Evolutionary conservation across 495 filamentous ascomycete species (phyloP).

Genomic region (Viridothelium virens): DNA sequence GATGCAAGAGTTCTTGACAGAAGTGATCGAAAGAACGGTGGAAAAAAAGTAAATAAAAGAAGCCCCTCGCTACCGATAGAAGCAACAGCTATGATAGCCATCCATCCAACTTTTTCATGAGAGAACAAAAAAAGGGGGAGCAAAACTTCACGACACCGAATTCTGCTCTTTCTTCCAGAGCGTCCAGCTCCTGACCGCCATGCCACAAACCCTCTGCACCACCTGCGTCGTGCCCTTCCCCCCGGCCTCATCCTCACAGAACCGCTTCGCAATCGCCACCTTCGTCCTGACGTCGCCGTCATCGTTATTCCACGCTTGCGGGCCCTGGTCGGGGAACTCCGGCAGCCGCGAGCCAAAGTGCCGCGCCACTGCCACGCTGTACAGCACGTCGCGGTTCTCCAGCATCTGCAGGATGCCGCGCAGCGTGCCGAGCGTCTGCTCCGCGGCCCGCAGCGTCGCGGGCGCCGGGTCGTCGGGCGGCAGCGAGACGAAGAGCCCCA

Average conservation of each 20-base stretch:
- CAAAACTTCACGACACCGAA: neutral
- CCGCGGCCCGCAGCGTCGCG: constrained; percentile 50
- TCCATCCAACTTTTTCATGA: neutral
- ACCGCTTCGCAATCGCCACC: constrained; percentile 71
- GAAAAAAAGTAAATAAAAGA: neutral
- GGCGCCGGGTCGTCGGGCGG: constrained; percentile 49
- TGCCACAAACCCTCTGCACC: constrained; percentile 65
- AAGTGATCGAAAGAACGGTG: neutral
- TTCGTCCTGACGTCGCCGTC: constrained; percentile 64
- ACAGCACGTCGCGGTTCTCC: constrained; percentile 88
- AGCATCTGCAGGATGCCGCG: constrained; percentile 64
- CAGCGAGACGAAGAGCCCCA: constrained; percentile 64
- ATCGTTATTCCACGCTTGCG: constrained; percentile 52
- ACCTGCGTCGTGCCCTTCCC: constrained; percentile 72
- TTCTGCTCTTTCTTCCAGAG: constrained; percentile 19
- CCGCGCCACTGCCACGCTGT: constrained; percentile 75
- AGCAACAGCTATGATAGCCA: neutral
- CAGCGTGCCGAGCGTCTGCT: constrained; percentile 53
- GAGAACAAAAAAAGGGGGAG: neutral
- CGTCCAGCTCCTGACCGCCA: constrained; percentile 54
- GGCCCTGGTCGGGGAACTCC: constrained; percentile 54
- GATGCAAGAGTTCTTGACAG: neutral
- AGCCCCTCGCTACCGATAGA: neutral
- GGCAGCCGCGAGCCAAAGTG: constrained; percentile 61
- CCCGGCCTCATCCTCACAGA: constrained; percentile 65